phyloP scores from a whole-genome alignment of 2,329 filamentous ascomycete species.

The Ophiocordyceps polyrhachis-furcata region DNA sequence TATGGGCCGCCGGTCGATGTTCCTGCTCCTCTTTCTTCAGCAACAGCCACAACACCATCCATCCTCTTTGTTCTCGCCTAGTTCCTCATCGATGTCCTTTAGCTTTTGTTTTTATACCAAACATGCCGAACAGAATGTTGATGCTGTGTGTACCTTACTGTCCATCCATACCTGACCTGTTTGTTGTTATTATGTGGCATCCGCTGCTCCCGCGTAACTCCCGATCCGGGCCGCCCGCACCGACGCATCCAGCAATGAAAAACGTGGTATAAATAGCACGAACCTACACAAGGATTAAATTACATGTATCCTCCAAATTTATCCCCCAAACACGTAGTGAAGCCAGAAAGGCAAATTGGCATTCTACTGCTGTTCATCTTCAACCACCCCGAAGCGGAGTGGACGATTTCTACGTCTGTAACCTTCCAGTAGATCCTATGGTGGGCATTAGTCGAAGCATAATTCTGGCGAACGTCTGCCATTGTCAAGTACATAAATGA shows the following conservation, averaged over 20 bases:
- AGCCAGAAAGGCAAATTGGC: too few species aligned
- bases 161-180: too few species aligned
- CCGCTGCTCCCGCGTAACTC: too few species aligned
- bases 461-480: too few species aligned
- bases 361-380: background rate
- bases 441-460: background rate
- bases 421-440: background rate
- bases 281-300: too few species aligned
- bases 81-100: background rate
- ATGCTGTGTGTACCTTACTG: background rate
- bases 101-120: background rate
- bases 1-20: background rate
- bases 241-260: too few species aligned
- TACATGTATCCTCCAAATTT: too few species aligned
- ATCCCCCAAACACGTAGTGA: too few species aligned
- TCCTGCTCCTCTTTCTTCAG: background rate
- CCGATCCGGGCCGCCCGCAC: too few species aligned
- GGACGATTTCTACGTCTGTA: background rate
- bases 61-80: background rate
- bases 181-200: too few species aligned
- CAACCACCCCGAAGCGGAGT: background rate
- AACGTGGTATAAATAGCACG: too few species aligned
- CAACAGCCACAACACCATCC: background rate
- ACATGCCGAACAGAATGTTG: background rate
- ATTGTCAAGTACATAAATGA: too few species aligned